Evolutionary conservation across 176 grass and related monocot species (phyloP), one percentile per base, ranked within the genome.

Genomic region (Luzula sylvatica): DNA sequence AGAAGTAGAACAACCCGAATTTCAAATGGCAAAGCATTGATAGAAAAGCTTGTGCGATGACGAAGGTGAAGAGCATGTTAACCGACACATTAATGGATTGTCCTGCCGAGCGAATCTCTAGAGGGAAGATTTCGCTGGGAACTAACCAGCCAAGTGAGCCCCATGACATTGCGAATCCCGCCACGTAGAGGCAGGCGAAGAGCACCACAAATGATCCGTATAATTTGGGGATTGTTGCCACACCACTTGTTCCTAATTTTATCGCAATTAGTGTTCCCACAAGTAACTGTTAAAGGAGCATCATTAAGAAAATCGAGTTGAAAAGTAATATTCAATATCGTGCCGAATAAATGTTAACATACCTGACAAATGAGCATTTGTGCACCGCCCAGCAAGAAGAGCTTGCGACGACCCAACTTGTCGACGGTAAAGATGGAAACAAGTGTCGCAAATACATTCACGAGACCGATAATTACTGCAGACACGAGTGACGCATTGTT

Each of bases 341-440:
- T 3, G 5, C 6, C 25, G 7, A 15, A n/a, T 32, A 12, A 5
- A 32, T 5, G 32, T 58, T 45, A 20, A 15, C 24, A 15, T 70
- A 72, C 69, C 57, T 72, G 69, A 15, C 69, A 63, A 22, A 23
- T 28, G 23, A 72, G 35, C 69, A 72, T 72, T 57, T 72, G 69
- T 6, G 12, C 2, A 21, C 69, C 69, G 11, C 69, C 69, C 38
- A 63, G 69, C 38, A 72, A 45, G 56, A 72, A 72, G 14, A 72
- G 32, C 58, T 64, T 72, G 46, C 69, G 56, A 21, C 67, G 75
- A 12, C 75, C 75, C 27, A 78, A 58, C 66, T 58, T 70, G 67
- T 78, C 67, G 22, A 78, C 75, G 0, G 58, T 71, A 58, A 78
- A 71, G 27, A 78, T 71, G 15, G 75, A 78, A 26, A 71, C 29